Conservation (phyloP, 257 asterid species). For the Phtheirospermum japonicum region DNA sequence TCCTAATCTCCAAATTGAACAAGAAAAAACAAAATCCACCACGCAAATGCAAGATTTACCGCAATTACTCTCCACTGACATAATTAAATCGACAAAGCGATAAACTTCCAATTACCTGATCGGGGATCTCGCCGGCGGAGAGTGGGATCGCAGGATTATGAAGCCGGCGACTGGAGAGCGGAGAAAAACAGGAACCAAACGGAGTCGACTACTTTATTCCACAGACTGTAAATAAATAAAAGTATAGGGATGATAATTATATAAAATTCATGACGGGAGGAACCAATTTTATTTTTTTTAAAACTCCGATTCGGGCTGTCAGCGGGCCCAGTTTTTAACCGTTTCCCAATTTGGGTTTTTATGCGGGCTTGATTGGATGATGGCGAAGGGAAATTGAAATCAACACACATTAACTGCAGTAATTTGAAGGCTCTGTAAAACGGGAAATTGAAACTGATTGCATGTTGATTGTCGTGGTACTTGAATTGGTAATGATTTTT, state of each 20-base stretch:
- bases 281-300: not conserved
- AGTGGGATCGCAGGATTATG: constrained; percentile 19
- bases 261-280: not conserved
- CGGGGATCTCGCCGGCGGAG: constrained; percentile 50
- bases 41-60: constrained; percentile 10
- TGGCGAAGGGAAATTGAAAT: not conserved
- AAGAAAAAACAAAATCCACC: not conserved
- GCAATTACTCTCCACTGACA: constrained; percentile 7
- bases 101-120: constrained; percentile 30
- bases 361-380: too few relatives aligned
- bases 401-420: too few relatives aligned
- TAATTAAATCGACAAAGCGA: constrained; percentile 14
- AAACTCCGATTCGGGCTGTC: not conserved
- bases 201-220: not conserved
- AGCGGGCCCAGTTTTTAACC: not conserved
- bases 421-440: too few relatives aligned
- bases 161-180: constrained; percentile 38
- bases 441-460: too few relatives aligned
- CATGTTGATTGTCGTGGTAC: too few relatives aligned
- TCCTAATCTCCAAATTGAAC: constrained; percentile 8
- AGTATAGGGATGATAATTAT: constrained; percentile 2
- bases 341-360: not conserved
- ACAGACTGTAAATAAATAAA: not conserved
- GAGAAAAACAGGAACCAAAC: not conserved
- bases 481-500: too few relatives aligned